Evolutionary conservation across 495 filamentous ascomycete species (phyloP).

Genomic region (Aspergillus hancockii): DNA sequence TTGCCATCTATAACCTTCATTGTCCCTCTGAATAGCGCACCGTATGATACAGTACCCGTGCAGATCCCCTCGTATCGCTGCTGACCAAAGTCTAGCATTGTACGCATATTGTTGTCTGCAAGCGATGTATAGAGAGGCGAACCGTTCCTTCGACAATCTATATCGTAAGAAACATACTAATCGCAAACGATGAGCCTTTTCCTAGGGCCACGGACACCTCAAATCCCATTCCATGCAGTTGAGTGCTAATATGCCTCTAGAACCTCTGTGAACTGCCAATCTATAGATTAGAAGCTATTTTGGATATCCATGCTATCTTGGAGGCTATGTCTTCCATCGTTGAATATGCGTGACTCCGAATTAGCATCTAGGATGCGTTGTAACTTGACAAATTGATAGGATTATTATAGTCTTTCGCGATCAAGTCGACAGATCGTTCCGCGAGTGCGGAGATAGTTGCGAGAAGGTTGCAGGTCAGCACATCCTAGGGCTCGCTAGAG

Average conservation of each 20-base stretch:
- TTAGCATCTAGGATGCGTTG: slow-evolving; percentile 38
- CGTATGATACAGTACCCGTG: slow-evolving; percentile 65
- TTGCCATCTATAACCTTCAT: slow-evolving; percentile 36
- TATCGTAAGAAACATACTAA: slow-evolving; percentile 16
- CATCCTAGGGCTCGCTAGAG: no score
- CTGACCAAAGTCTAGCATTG: background rate
- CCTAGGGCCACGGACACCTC: slow-evolving; percentile 3
- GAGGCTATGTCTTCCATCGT: background rate
- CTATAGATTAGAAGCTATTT: background rate
- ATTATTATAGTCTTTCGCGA: slow-evolving; percentile 41
- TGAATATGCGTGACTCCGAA: background rate
- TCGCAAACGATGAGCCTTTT: slow-evolving; percentile 6
- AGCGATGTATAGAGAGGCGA: background rate
- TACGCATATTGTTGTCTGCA: background rate
- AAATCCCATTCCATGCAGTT: background rate
- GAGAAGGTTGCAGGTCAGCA: slow-evolving; percentile 53
- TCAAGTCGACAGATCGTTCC: slow-evolving; percentile 58
- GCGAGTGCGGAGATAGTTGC: slow-evolving; percentile 70
- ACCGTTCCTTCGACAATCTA: slow-evolving; percentile 9
- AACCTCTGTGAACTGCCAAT: slow-evolving; percentile 14
- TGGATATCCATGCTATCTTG: background rate
- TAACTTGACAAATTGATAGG: slow-evolving; percentile 46
- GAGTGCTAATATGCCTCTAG: slow-evolving; percentile 6
- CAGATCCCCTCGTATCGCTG: slow-evolving; percentile 17
- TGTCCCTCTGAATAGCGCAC: slow-evolving; percentile 54